Conservation (phyloP, 225 moss, liverwort and hornwort species). For the Physcomitrellopsis africana region DNA sequence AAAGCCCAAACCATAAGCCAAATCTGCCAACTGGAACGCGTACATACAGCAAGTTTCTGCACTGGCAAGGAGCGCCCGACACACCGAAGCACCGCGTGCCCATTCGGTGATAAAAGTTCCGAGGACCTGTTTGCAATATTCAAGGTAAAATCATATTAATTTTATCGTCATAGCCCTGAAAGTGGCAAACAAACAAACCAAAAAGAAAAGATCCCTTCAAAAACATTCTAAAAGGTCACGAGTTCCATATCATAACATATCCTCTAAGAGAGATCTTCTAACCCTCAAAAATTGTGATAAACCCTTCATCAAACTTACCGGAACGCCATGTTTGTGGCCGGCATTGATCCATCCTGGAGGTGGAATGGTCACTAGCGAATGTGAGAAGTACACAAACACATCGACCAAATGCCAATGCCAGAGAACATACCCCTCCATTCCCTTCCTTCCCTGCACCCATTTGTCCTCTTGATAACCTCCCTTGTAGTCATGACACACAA, state of each 20-base stretch:
- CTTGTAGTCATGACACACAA: slow-evolving; percentile 86
- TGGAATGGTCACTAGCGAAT: slow-evolving; percentile 83
- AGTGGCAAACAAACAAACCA: too few species aligned
- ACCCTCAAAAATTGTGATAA: neutral
- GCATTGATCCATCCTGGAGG: slow-evolving; percentile 94
- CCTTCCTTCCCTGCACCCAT: slow-evolving; percentile 47
- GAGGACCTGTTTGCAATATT: slow-evolving; percentile 56
- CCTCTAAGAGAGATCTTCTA: neutral
- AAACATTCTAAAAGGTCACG: too few species aligned
- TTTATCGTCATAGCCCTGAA: too few species aligned
- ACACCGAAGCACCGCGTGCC: slow-evolving; percentile 64
- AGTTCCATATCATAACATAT: too few species aligned
- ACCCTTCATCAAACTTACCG: slow-evolving; percentile 44
- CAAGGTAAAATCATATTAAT: too few species aligned
- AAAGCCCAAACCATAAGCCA: slow-evolving; percentile 82
- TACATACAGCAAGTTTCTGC: slow-evolving; percentile 60
- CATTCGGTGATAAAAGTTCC: slow-evolving; percentile 96
- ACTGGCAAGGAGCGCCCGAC: slow-evolving; percentile 66
- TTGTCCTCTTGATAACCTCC: slow-evolving; percentile 58
- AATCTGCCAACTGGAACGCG: slow-evolving; percentile 84
- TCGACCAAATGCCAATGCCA: slow-evolving; percentile 92
- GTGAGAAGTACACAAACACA: slow-evolving; percentile 90
- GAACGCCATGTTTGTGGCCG: slow-evolving; percentile 89
- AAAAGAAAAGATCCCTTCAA: too few species aligned
- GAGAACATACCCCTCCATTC: slow-evolving; percentile 57